A percentile compares a stretch with the other conserved stretches of the same genome.
These are phyloP conservation scores for Ganoderma leucocontextum DNA, from an alignment of 1,284 basidiomycete species.

Conservation along the genomic window DNA sequence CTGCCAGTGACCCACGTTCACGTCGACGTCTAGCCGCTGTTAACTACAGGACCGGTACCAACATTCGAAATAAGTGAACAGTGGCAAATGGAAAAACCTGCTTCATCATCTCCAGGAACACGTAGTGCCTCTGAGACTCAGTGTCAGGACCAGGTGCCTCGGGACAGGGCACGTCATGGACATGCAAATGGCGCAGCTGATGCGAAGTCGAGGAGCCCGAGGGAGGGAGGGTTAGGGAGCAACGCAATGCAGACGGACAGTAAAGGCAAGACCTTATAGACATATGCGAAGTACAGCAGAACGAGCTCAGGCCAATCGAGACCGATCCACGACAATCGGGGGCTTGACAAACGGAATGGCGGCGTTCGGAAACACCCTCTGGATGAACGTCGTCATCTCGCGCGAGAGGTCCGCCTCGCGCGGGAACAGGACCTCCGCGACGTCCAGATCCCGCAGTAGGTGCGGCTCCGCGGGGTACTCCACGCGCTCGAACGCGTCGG, in stretches of 20 bases:
- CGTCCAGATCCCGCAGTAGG: constrained; percentile 5
- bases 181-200: neutral
- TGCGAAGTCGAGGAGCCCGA: neutral
- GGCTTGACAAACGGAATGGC: too few relatives aligned
- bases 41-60: too few relatives aligned
- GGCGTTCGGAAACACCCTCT: constrained; percentile 6
- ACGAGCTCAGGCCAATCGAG: too few relatives aligned
- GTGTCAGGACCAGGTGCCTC: neutral
- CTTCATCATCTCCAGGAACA: neutral
- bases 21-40: too few relatives aligned
- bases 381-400: constrained; percentile 6
- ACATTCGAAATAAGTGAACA: neutral
- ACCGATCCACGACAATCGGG: too few relatives aligned
- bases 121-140: neutral
- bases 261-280: too few relatives aligned
- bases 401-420: constrained; percentile 4
- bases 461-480: constrained; percentile 4
- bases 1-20: too few relatives aligned
- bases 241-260: too few relatives aligned
- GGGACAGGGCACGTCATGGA: neutral
- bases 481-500: neutral
- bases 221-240: too few relatives aligned
- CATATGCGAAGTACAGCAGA: too few relatives aligned
- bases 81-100: neutral
- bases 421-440: constrained; percentile 15